Evolutionary conservation across 2,329 filamentous ascomycete species (phyloP).

Genomic region (Stagonosporopsis cucurbitacearum): DNA sequence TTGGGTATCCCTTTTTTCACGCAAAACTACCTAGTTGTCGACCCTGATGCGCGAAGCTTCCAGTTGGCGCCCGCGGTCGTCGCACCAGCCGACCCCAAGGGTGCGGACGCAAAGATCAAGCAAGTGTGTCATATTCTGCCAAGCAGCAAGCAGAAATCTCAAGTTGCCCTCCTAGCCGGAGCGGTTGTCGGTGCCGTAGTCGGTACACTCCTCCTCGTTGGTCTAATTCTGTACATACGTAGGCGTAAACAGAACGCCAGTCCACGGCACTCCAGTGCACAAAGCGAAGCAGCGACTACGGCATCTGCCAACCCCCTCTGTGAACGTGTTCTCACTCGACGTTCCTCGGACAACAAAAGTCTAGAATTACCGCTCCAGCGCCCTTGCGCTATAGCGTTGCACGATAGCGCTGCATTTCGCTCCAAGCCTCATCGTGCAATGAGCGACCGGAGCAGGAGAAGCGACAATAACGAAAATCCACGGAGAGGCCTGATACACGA

Average conservation of each 20-base stretch:
- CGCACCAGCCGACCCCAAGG: conserved; percentile 20
- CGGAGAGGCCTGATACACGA: conserved; percentile 18
- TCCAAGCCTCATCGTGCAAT: not conserved
- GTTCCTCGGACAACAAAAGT: not conserved
- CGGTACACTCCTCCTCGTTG: not conserved
- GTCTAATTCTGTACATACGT: not conserved
- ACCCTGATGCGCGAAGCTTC: conserved; percentile 26
- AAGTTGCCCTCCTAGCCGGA: conserved; percentile 4
- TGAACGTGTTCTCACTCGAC: not conserved
- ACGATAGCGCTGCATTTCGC: not conserved
- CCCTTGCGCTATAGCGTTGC: not conserved
- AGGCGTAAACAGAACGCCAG: not conserved
- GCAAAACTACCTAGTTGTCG: conserved; percentile 28
- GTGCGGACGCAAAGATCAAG: conserved; percentile 22
- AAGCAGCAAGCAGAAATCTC: conserved; percentile 10
- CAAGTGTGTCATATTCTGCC: conserved; percentile 23
- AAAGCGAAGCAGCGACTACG: not conserved
- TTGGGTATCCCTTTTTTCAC: conserved; percentile 28
- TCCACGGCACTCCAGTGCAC: not conserved
- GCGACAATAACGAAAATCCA: not conserved
- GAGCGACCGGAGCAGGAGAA: not conserved
- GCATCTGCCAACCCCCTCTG: not conserved
- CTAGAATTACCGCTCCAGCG: not conserved
- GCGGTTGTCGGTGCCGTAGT: not conserved
- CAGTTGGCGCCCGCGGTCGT: conserved; percentile 25